Base-by-base conservation (phyloP, 2,329 filamentous ascomycete genomes). In the Colletotrichum gloeosporioides region DNA sequence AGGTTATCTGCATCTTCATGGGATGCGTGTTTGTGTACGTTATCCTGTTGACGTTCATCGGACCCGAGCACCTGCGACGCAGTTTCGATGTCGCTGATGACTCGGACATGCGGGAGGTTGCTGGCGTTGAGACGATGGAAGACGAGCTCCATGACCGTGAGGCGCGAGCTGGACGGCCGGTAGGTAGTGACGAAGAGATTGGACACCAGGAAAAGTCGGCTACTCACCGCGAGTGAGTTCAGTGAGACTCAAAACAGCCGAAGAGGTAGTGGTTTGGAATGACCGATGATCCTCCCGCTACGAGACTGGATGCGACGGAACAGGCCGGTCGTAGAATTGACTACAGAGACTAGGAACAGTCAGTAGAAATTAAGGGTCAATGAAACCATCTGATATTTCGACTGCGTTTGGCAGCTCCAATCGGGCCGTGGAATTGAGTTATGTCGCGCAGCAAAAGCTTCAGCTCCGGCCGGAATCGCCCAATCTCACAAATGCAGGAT, bases 1-100 rank as follows among this genome's bases (percentile, higher is more conserved):
- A 93, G 79, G 95, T 98, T 12, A 96, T 98, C 78, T 95, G 93
- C 82, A 97, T 98, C 81, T 98, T 98, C 85, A 96, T 98, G 94
- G 96, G 90, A 1, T 95, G 93, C 79, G 95, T 98, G 2, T 98
- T 90, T 79, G 89, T 81, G 31, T 93, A 92, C 76, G 87, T 91
- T n/a, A 88, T 93, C 49, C 2, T 92, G 8, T 82, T 95, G 71
- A 93, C 93, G 0, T 83, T 95, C 12, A 59, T 95, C 4, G 94
- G 94, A 0, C 90, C 90, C 1, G 90, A 92, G 84, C 86, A 90
- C 74, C 80, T 91, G 69, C 82, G 85, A 39, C 85, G 88, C 78
- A 88, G 86, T 78, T 90, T 91, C 78, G 89, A 90, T 70, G 85
- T 89, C 1, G 84, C 79, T 4, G 85, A 89, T 65, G 89, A 90